Percentiles rank a stretch among this genome's conserved stretches.
These are phyloP conservation scores for Cyclocybe cylindracea DNA, from an alignment of 768 basidiomycete genomes.

Conservation along the genomic window DNA sequence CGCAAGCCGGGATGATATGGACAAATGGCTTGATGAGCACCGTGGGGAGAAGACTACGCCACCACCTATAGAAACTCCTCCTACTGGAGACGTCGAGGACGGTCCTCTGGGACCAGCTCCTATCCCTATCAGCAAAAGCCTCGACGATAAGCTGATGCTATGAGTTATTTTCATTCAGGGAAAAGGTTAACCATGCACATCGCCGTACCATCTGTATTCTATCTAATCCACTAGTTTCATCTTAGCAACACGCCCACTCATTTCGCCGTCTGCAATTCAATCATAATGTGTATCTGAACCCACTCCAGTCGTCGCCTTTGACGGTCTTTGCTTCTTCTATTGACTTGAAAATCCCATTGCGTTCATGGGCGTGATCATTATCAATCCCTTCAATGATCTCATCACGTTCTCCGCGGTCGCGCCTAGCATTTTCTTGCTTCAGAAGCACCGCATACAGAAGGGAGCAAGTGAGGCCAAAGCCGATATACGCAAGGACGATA, in stretches of 20 bases:
- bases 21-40: slow-evolving; percentile 92
- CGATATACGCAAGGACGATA: slow-evolving; percentile 70
- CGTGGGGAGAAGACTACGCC: slow-evolving; percentile 64
- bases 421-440: slow-evolving; percentile 57
- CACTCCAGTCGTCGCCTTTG: slow-evolving; percentile 76
- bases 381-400: slow-evolving; percentile 58
- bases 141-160: slow-evolving; percentile 25
- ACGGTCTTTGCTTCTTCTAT: slow-evolving; percentile 58
- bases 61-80: slow-evolving; percentile 57
- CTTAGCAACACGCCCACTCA: slow-evolving; percentile 20
- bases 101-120: slow-evolving; percentile 47
- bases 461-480: slow-evolving; percentile 60
- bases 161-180: slow-evolving; percentile 10
- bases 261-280: slow-evolving; percentile 4
- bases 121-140: slow-evolving; percentile 36
- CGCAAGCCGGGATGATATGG: slow-evolving; percentile 88
- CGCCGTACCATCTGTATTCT: slow-evolving; percentile 27
- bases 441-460: slow-evolving; percentile 47
- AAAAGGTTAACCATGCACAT: slow-evolving; percentile 6
- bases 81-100: slow-evolving; percentile 31
- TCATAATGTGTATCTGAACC: slow-evolving; percentile 67
- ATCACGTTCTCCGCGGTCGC: slow-evolving; percentile 69
- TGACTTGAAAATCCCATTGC: slow-evolving; percentile 55
- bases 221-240: slow-evolving; percentile 23
- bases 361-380: slow-evolving; percentile 42